phyloP scores from a whole-genome alignment of 2,329 filamentous ascomycete genomes.

The Xylariaceae sp. region DNA sequence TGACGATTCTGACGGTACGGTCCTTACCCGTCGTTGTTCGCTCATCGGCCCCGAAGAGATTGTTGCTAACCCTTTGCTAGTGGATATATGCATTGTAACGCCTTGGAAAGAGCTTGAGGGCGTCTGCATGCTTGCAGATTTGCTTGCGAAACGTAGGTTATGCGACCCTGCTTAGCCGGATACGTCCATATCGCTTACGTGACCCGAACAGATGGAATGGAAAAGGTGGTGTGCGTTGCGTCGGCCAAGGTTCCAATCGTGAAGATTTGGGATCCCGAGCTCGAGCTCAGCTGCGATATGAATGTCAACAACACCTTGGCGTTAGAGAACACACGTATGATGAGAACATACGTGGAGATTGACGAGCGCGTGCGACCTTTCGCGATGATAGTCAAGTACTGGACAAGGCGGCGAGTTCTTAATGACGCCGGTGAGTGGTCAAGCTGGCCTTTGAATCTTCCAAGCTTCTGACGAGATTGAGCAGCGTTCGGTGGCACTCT shows the following conservation, averaged over 20 bases:
- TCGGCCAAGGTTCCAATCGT: constrained; percentile 97
- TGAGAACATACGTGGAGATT: constrained; percentile 91
- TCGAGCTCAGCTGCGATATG: constrained; percentile 88
- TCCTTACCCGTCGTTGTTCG: constrained; percentile 15
- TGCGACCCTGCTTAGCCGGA: neutral
- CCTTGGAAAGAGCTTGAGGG: constrained; percentile 80
- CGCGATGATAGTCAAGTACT: constrained; percentile 96
- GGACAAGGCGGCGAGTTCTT: constrained; percentile 86
- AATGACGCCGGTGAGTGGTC: constrained; percentile 83
- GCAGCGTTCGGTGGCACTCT: constrained; percentile 86
- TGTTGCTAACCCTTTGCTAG: constrained; percentile 44
- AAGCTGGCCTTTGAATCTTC: neutral
- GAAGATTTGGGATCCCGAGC: constrained; percentile 95
- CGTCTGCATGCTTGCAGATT: constrained; percentile 84
- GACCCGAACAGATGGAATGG: constrained; percentile 72
- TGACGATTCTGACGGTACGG: constrained; percentile 87
- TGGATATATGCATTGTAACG: constrained; percentile 97
- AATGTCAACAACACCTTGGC: constrained; percentile 97
- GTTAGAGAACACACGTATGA: constrained; percentile 95
- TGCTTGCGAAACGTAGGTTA: constrained; percentile 73
- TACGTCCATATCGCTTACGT: constrained; percentile 30
- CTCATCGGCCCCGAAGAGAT: neutral
- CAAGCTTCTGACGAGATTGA: constrained; percentile 3
- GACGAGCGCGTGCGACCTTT: constrained; percentile 85
- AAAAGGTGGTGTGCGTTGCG: constrained; percentile 90